phyloP scores from a whole-genome alignment of 768 basidiomycete species.

The Hebeloma cylindrosporum region DNA sequence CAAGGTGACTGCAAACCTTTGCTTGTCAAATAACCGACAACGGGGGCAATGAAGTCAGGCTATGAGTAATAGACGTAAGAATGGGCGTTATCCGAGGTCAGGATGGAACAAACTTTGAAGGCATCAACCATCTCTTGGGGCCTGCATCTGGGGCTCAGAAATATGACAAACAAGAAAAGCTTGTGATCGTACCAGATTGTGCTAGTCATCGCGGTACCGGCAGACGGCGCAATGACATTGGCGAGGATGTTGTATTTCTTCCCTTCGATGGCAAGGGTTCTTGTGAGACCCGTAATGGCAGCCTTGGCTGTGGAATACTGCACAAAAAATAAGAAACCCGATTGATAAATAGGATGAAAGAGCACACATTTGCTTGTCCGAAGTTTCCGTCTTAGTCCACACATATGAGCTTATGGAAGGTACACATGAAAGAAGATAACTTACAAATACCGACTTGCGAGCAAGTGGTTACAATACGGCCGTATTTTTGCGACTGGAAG shows the following conservation, averaged over 20 bases:
- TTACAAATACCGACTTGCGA: constrained; percentile 91
- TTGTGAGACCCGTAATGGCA: constrained; percentile 87
- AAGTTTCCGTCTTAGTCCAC: constrained; percentile 86
- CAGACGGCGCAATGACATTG: constrained; percentile 85
- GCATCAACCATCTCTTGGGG: constrained; percentile 85
- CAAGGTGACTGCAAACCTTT: constrained; percentile 43
- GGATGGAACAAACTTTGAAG: constrained; percentile 62
- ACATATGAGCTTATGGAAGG: not conserved
- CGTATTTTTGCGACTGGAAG: constrained; percentile 96
- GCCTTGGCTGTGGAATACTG: constrained; percentile 93
- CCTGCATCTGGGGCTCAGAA: constrained; percentile 35
- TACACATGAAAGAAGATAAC: constrained; percentile 29
- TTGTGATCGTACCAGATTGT: constrained; percentile 72
- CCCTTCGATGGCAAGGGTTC: constrained; percentile 89
- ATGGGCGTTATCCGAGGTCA: not conserved
- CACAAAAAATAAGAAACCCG: constrained; percentile 6
- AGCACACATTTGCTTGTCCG: constrained; percentile 82
- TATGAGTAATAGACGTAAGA: constrained; percentile 25
- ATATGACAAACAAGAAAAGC: constrained; percentile 6
- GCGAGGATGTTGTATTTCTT: constrained; percentile 87
- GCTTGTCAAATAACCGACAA: constrained; percentile 89
- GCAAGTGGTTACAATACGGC: constrained; percentile 91
- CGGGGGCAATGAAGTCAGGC: constrained; percentile 90
- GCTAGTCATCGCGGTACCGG: constrained; percentile 90
- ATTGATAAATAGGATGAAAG: not conserved